These are phyloP conservation scores for Sporothrix schenckii DNA, from an alignment of 2,329 filamentous ascomycete genomes.

Conservation along the genomic window DNA sequence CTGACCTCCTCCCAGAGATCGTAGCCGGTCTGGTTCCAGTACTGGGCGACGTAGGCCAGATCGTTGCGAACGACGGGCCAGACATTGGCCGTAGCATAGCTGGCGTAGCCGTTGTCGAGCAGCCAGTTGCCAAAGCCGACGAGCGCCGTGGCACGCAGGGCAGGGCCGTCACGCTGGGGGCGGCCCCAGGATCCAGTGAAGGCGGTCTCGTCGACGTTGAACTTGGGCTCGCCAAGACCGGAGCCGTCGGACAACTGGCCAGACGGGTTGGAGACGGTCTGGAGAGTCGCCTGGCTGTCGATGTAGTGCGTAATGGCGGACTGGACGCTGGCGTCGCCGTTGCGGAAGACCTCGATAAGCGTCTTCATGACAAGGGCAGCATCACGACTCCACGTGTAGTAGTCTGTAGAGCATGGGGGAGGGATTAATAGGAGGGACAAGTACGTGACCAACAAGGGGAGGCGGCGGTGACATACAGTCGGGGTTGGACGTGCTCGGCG, in stretches of 20 bases:
- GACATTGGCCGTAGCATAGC: constrained; percentile 57
- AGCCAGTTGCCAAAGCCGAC: constrained; percentile 74
- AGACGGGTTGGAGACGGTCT: constrained; percentile 70
- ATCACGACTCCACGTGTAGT: constrained; percentile 78
- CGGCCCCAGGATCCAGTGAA: constrained; percentile 73
- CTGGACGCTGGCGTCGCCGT: constrained; percentile 53
- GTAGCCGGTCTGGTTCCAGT: constrained; percentile 68
- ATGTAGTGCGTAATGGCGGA: constrained; percentile 69
- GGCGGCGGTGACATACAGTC: constrained; percentile 52
- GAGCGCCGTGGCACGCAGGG: constrained; percentile 73
- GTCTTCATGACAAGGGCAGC: constrained; percentile 70
- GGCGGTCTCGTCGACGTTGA: constrained; percentile 62
- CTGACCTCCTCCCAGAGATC: constrained; percentile 84
- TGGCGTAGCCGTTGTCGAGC: constrained; percentile 61
- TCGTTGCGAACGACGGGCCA: constrained; percentile 80
- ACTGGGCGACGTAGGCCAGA: constrained; percentile 72
- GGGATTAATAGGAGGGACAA: background rate
- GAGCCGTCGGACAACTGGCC: constrained; percentile 57
- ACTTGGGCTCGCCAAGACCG: constrained; percentile 74
- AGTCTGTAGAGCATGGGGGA: constrained; percentile 48
- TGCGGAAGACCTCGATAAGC: constrained; percentile 66
- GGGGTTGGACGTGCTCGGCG: constrained; percentile 57
- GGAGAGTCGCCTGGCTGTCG: constrained; percentile 65
- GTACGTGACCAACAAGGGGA: constrained; percentile 6
- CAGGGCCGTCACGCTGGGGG: constrained; percentile 78